Evolutionary conservation across 345 rosid genomes (phyloP), one percentile per base, ranked within the genome.

Genomic region (Aquilaria sinensis): DNA sequence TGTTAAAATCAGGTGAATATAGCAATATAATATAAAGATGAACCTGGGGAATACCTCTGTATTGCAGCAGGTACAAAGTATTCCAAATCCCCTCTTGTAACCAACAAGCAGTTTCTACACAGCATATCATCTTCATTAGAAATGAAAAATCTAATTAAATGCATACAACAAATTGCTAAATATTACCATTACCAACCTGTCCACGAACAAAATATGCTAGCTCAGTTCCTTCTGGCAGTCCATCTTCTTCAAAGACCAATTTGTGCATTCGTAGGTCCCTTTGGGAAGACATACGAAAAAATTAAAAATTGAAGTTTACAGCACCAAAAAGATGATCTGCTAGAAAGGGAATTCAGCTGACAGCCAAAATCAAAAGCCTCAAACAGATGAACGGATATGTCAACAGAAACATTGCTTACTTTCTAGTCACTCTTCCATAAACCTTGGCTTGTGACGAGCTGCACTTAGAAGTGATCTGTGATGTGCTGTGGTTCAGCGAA

Each of bases 211-310:
- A 90, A 79, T 93, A 90, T 37, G 83, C 92, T 48, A 93, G 82
- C 81, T 93, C 97, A 29, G 97, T 74, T 76, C 98, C 98, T 74
- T 93, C 96, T 30, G 85, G 88, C 74, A 93, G 78, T 53, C 83
- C 72, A 70, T 84, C 85, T 70, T 83, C 93, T 77, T 90, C 97
- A 68, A 93, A 93, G 46, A 88, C 97, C 69, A 86, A 70, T 67
- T 83, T 93, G 69, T 93, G 98, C 80, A 86, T 71, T 70, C 96
- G 81, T 74, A 81, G 60, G 76, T 93, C 98, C 85, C 97, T 93
- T 59, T 57, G 32, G 70, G 66, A 67, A 70, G n/a, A 15, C 23
- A 31, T 37, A 68, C 37, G 49, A 64, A 16, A 64, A 61, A 23
- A 23, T 23, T 23, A 23, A 50, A 57, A 47, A 69, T 47, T 56